These are phyloP conservation scores for Pterocarpus santalinus DNA, from an alignment of 306 rosid genomes.

Conservation along the genomic window DNA sequence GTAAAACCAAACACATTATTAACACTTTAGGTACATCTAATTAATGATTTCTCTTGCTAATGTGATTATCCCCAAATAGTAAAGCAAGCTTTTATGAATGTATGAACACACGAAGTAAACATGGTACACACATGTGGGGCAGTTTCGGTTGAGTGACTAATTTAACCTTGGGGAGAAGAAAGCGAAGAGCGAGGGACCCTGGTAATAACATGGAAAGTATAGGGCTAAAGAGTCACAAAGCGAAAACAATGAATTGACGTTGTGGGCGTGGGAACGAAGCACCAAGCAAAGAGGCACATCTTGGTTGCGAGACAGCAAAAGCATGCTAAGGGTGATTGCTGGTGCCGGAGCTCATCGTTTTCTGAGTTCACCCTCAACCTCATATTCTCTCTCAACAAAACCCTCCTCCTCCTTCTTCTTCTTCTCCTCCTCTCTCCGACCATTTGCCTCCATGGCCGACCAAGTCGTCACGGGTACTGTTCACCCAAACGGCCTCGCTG, in stretches of 20 bases:
- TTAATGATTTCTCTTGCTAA: too few species aligned
- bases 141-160: neutral
- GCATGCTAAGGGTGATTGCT: slow-evolving; percentile 57
- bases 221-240: slow-evolving; percentile 11
- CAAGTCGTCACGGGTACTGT: slow-evolving; percentile 81
- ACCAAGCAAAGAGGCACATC: neutral
- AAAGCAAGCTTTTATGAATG: too few species aligned
- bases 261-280: neutral
- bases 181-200: neutral
- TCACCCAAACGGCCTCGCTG: slow-evolving; percentile 87
- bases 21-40: too few species aligned
- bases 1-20: too few species aligned
- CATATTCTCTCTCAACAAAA: slow-evolving; percentile 41
- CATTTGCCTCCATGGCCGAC: slow-evolving; percentile 83
- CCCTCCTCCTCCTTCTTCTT: slow-evolving; percentile 33
- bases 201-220: neutral
- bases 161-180: neutral
- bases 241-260: neutral
- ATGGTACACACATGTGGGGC: neutral
- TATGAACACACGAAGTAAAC: too few species aligned
- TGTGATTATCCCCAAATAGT: too few species aligned
- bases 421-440: slow-evolving; percentile 49
- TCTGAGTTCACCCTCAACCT: slow-evolving; percentile 22
- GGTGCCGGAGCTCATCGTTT: slow-evolving; percentile 50
- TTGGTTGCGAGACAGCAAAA: slow-evolving; percentile 8